A percentile compares a stretch with the other conserved stretches of the same genome.
phyloP scores from a whole-genome alignment of 768 basidiomycete species.

The Hygrophoropsis aurantiaca region DNA sequence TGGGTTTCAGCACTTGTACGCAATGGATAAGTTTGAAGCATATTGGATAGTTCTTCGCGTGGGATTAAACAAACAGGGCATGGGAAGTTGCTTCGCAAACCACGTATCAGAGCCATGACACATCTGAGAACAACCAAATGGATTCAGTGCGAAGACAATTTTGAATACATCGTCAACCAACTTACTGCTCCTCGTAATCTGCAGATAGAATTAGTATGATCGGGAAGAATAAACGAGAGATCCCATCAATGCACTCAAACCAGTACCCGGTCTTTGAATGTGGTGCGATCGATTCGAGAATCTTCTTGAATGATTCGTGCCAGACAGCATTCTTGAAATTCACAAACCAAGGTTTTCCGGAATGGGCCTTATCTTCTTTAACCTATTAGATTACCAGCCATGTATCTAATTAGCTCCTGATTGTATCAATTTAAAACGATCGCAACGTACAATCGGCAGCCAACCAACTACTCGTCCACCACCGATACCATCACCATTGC shows the following conservation, averaged over 20 bases:
- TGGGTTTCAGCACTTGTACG: not conserved
- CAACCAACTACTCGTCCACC: constrained; percentile 38
- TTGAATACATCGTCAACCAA: too few species aligned
- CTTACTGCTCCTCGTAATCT: constrained; percentile 16
- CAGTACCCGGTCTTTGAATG: constrained; percentile 2
- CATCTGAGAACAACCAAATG: constrained; percentile 11
- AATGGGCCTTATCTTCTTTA: not conserved
- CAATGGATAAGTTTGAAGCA: too few species aligned
- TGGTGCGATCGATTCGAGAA: constrained; percentile 2
- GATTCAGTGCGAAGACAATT: too few species aligned
- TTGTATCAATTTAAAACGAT: not conserved
- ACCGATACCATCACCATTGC: constrained; percentile 33
- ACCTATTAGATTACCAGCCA: too few species aligned
- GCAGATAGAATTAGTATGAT: constrained; percentile 8
- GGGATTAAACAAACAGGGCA: constrained; percentile 18
- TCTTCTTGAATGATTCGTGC: constrained; percentile 6
- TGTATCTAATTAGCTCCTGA: not conserved
- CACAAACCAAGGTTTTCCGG: not conserved
- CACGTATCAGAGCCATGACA: constrained; percentile 16
- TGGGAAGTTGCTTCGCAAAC: constrained; percentile 6
- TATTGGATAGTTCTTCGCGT: not conserved
- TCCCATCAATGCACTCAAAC: constrained; percentile 1
- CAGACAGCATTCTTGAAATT: constrained; percentile 12
- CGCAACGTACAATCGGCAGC: constrained; percentile 34
- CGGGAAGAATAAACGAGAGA: not conserved